Evolutionary conservation across 768 basidiomycete genomes (phyloP), one percentile per base, ranked within the genome.

Genomic region (Filobasidium floriforme): DNA sequence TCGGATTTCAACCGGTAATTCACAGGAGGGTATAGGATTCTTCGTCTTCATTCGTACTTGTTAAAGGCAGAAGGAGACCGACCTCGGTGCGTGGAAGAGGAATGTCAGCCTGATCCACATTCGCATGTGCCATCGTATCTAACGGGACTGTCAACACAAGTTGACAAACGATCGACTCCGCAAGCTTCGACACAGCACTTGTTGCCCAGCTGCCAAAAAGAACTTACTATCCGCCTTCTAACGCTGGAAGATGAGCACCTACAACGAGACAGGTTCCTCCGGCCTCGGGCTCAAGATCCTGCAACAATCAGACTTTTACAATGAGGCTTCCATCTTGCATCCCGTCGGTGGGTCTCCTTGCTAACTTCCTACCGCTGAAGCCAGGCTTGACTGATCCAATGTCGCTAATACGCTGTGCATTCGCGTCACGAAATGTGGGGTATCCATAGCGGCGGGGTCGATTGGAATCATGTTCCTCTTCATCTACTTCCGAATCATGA

Each of bases 391-490:
- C 54, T 26, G 24, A 15, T 57, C 15, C 7, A 6, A 24, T 28
- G n/a, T 57, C 4, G 29, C 7, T 5, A 12, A 22, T 49, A 15
- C 22, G 22, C 46, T 49, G 12, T 12, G 22, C 46, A 5, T 5
- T 49, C 14, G 3, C 18, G 12, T 5, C 14, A 49, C 12, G 46
- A 12, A 57, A 55, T 59, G 52, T 64, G 19, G 49, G 55, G 41
- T n/a, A n/a, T 66, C 69, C 6, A 59, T 65, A 12, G 55, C 69
- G 19, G 60, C 66, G 2, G 69, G 69, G 9, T 28, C 67, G 10
- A 66, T 70, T 3, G 69, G 66, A 10, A 66, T 70, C 49, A 18
- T 68, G 24, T 37, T 66, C 49, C 65, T 70, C 19, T 70, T 70
- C 41, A 32, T 57, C 1, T 70, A 65, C 40, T 61, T 70, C 18